phyloP scores from a whole-genome alignment of 768 basidiomycete species.

The Tricholoma terreum region DNA sequence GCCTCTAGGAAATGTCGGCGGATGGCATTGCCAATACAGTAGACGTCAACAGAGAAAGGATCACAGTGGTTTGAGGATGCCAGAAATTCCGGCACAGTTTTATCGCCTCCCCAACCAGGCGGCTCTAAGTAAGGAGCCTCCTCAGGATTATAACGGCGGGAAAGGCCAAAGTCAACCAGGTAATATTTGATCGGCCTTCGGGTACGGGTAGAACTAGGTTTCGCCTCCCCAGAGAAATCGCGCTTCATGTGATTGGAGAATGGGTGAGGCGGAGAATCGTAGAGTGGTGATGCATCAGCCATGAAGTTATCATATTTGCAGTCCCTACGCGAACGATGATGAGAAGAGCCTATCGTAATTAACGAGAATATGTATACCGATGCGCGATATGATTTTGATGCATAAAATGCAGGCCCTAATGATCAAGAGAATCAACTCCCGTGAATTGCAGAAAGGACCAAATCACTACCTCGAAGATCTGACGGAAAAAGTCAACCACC shows the following conservation, averaged over 20 bases:
- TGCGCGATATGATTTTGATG: slow-evolving; percentile 30
- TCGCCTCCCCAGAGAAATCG: slow-evolving; percentile 4
- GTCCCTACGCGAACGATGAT: slow-evolving; percentile 4
- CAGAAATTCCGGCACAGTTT: slow-evolving; percentile 33
- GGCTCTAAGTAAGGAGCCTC: slow-evolving; percentile 20
- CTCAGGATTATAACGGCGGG: slow-evolving; percentile 16
- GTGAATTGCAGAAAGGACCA: background rate
- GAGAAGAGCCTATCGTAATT: too few species aligned
- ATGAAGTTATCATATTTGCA: slow-evolving; percentile 16
- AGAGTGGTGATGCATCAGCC: slow-evolving; percentile 9
- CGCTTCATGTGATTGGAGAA: slow-evolving; percentile 3
- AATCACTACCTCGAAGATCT: slow-evolving; percentile 22
- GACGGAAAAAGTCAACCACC: slow-evolving; percentile 25
- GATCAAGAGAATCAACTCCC: background rate
- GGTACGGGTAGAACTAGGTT: slow-evolving; percentile 9
- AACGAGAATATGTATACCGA: slow-evolving; percentile 18
- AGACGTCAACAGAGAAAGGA: slow-evolving; percentile 35
- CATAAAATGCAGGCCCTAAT: slow-evolving; percentile 34
- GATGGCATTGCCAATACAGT: slow-evolving; percentile 34
- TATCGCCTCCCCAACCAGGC: slow-evolving; percentile 37
- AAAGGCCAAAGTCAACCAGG: slow-evolving; percentile 24
- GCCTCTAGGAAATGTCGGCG: slow-evolving; percentile 15
- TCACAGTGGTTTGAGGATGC: slow-evolving; percentile 19
- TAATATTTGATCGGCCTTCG: slow-evolving; percentile 18
- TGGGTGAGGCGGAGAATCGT: slow-evolving; percentile 11